These are phyloP conservation scores for Gentiana dahurica DNA, from an alignment of 257 asterid species.

Conservation along the genomic window DNA sequence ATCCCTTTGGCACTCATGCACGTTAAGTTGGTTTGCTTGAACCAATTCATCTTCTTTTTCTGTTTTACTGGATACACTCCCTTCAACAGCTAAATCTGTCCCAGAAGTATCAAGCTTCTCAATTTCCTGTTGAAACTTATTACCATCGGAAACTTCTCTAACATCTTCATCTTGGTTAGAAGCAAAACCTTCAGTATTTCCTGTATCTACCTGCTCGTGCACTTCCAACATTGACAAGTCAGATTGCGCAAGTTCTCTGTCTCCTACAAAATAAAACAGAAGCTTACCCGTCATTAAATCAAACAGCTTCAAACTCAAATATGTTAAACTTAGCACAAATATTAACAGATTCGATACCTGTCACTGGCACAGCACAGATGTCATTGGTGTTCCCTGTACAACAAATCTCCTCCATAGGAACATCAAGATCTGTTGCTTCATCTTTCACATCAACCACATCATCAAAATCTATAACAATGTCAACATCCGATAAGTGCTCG, in stretches of 20 bases:
- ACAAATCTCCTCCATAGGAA: conserved; percentile 12
- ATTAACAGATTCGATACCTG: conserved; percentile 17
- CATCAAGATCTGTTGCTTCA: conserved; percentile 17
- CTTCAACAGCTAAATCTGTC: conserved; percentile 13
- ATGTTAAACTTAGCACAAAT: conserved; percentile 9
- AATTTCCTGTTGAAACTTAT: conserved; percentile 18
- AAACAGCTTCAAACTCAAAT: not conserved
- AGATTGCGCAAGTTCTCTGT: conserved; percentile 15
- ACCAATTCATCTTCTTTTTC: conserved; percentile 18
- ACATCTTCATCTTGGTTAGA: conserved; percentile 18
- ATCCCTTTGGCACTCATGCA: not conserved
- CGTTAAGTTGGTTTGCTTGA: not conserved
- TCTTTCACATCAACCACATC: conserved; percentile 26
- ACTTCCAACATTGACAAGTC: conserved; percentile 13
- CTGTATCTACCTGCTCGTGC: conserved; percentile 2
- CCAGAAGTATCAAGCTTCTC: conserved; percentile 11
- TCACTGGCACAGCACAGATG: conserved; percentile 12
- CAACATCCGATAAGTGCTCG: conserved; percentile 22
- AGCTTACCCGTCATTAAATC: conserved; percentile 3
- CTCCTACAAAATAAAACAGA: no score
- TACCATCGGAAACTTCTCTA: conserved; percentile 21
- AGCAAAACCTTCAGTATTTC: conserved; percentile 8
- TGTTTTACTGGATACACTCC: conserved; percentile 10
- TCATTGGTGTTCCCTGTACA: conserved; percentile 18
- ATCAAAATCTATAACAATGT: conserved; percentile 30